Conservation (phyloP, 352 stramenopile genomes). For the Globisporangium heterothallicum region DNA sequence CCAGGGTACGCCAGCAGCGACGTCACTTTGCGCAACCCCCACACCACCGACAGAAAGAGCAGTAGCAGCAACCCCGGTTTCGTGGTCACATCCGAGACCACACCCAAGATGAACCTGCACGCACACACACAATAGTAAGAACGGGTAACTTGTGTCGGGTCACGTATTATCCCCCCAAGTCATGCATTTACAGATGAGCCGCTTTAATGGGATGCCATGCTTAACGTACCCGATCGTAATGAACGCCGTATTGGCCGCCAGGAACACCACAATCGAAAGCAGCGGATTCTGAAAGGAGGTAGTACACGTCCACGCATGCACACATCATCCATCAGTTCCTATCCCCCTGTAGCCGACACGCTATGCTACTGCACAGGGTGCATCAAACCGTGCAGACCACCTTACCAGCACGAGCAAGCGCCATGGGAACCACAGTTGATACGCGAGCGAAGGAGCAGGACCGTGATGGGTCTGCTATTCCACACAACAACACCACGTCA, state of each 20-base stretch:
- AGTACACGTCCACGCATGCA: neutral
- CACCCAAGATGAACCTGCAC: slow-evolving; percentile 37
- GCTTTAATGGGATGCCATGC: too few species aligned
- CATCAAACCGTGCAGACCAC: too few species aligned
- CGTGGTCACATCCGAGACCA: slow-evolving; percentile 45
- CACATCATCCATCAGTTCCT: neutral
- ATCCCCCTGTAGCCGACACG: too few species aligned
- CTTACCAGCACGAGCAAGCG: slow-evolving; percentile 52
- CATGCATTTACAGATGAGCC: neutral
- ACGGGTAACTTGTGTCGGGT: too few species aligned
- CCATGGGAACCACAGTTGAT: slow-evolving; percentile 73
- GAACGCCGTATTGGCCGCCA: slow-evolving; percentile 53
- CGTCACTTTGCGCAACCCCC: slow-evolving; percentile 40
- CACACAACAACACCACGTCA: neutral
- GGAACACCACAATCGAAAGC: slow-evolving; percentile 39
- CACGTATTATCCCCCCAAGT: too few species aligned
- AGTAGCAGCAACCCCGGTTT: slow-evolving; percentile 44
- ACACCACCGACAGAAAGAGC: slow-evolving; percentile 27
- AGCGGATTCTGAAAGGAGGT: slow-evolving; percentile 42
- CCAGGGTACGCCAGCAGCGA: slow-evolving; percentile 67
- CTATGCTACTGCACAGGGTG: too few species aligned
- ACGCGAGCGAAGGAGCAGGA: slow-evolving; percentile 28
- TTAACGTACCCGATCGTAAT: slow-evolving; percentile 38
- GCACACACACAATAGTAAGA: neutral
- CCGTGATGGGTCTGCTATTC: neutral